Percentiles rank a stretch among this genome's conserved stretches.
phyloP scores from a whole-genome alignment of 805 yeast genomes.

The Nakazawaea ambrosiae region DNA sequence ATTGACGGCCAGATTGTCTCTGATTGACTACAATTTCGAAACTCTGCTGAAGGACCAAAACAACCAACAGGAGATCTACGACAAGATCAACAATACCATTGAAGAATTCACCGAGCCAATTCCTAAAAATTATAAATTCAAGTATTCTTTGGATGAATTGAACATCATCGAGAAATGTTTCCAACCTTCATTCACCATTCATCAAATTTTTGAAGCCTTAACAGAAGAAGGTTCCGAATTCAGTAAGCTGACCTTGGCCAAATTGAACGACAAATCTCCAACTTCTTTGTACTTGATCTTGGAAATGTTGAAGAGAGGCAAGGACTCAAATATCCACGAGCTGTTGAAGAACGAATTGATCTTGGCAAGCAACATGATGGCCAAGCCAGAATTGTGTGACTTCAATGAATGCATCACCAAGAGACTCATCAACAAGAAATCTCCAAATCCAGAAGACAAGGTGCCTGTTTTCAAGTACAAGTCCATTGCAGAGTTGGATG shows the following conservation, averaged over 20 bases:
- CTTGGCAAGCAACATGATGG: slow-evolving; percentile 71
- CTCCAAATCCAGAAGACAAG: slow-evolving; percentile 19
- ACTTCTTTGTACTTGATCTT: slow-evolving; percentile 71
- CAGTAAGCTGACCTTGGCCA: slow-evolving; percentile 50
- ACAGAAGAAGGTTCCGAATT: slow-evolving; percentile 53
- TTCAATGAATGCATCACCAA: slow-evolving; percentile 48
- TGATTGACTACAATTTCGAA: slow-evolving; percentile 31
- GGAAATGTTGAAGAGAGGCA: slow-evolving; percentile 58
- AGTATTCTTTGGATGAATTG: slow-evolving; percentile 48
- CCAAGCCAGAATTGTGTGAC: slow-evolving; percentile 34
- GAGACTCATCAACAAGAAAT: slow-evolving; percentile 41
- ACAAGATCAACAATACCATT: slow-evolving; percentile 62
- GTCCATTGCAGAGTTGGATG: slow-evolving; percentile 64
- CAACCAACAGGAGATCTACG: slow-evolving; percentile 31
- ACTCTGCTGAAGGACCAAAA: neutral
- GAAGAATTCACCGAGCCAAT: slow-evolving; percentile 71
- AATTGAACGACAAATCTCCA: slow-evolving; percentile 62
- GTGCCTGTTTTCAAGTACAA: slow-evolving; percentile 17
- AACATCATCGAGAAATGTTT: slow-evolving; percentile 66
- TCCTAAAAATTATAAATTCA: slow-evolving; percentile 57
- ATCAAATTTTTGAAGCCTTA: slow-evolving; percentile 49
- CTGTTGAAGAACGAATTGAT: slow-evolving; percentile 69
- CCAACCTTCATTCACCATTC: slow-evolving; percentile 35
- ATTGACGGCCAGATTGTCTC: slow-evolving; percentile 58
- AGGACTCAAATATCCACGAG: slow-evolving; percentile 47